phyloP scores from a whole-genome alignment of 371 early-diverging fungal species.

The Enterocytospora artemiae region DNA sequence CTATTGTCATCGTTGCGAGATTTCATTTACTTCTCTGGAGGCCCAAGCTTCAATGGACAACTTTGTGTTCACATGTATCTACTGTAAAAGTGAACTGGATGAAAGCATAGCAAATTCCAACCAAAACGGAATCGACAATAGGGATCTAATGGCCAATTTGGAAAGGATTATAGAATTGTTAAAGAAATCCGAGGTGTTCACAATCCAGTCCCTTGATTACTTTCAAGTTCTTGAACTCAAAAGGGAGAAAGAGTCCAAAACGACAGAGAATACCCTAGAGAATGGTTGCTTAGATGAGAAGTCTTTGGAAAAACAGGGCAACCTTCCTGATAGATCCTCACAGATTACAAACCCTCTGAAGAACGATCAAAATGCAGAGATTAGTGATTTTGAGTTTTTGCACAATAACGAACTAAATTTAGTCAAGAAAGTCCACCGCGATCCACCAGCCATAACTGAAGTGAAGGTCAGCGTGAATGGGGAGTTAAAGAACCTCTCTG shows the following conservation, averaged over 20 bases:
- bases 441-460: neutral
- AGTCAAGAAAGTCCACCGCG: neutral
- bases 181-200: slow-evolving; percentile 52
- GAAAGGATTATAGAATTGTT: slow-evolving; percentile 45
- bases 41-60: slow-evolving; percentile 52
- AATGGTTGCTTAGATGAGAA: too few relatives aligned
- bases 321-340: too few relatives aligned
- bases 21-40: slow-evolving; percentile 53
- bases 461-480: slow-evolving; percentile 50
- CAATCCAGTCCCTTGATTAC: slow-evolving; percentile 51
- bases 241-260: slow-evolving; percentile 18
- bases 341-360: slow-evolving; percentile 2
- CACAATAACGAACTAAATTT: neutral
- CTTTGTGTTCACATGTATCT: slow-evolving; percentile 55
- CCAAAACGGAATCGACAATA: slow-evolving; percentile 27
- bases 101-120: slow-evolving; percentile 41
- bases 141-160: slow-evolving; percentile 45
- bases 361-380: neutral
- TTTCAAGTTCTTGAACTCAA: slow-evolving; percentile 49
- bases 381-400: neutral
- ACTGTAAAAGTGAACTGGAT: slow-evolving; percentile 52
- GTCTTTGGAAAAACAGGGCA: neutral
- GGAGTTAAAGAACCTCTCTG: slow-evolving; percentile 40
- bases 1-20: slow-evolving; percentile 50
- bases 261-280: slow-evolving; percentile 10